Base-by-base conservation (phyloP, 2,329 filamentous ascomycete genomes). In the Botryotinia calthae region DNA sequence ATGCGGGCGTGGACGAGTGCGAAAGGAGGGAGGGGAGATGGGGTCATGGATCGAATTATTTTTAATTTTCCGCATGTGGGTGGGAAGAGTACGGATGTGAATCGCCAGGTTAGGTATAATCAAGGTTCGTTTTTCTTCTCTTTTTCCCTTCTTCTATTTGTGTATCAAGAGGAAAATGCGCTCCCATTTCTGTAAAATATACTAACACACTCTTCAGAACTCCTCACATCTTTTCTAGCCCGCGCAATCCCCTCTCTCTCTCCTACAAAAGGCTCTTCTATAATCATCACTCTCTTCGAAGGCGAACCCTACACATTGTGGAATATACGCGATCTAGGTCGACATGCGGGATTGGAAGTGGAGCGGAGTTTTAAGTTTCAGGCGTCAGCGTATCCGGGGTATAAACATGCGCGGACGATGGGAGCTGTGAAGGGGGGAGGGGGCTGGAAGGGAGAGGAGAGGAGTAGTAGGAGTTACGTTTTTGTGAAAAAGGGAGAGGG, bases 1-100 rank as follows among this genome's bases (percentile, higher is more conserved):
- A 86, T 91, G 80, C 84, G 84, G 42, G 81, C 84, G n/a, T 86
- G 75, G 74, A 81, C 80, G 58, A 74, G 72, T 48, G 74, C 74
- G 37, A 77, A 71, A 69, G 66, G 66, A 48, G 82, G 81, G 59
- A 72, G 73, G 48, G 75, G 71, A 31, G 77, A 72, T 78, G 82
- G 82, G 5, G 82, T 84, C 6, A 95, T 92, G 86, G 90, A 97
- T 81, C 87, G 89, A 72, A 91, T 98, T 75, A 86, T 95, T 76
- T 99, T 98, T 88, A 97, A 98, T 85, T 99, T 99, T 82, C 96
- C 96, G 51, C 96, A 99, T 84, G 92, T 97, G 5, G 96, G 96
- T 76, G 96, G 96, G 63, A 91, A 97, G 79, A 92, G 89, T 76
- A 98, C 92, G 77, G 95, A 98, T 84, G 92, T 98, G 72, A 98